phyloP scores from a whole-genome alignment of 192 early-diverging fungal genomes.

The Coemansia sp. region DNA sequence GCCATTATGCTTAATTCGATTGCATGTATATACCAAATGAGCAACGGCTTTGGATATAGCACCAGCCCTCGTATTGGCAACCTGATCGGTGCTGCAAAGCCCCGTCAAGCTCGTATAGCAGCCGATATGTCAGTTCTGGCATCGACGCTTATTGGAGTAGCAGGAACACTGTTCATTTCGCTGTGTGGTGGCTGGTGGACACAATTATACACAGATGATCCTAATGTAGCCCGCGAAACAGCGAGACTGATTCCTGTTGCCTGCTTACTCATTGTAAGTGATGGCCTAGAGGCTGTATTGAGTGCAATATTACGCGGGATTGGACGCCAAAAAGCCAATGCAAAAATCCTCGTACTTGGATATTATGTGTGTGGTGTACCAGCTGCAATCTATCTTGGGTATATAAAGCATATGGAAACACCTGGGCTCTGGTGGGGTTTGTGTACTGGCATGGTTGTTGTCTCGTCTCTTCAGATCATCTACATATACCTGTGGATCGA shows the following conservation, averaged over 20 bases:
- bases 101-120: constrained; percentile 61
- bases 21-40: constrained; percentile 65
- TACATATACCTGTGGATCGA: constrained; percentile 1
- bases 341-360: constrained; percentile 27
- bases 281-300: constrained; percentile 56
- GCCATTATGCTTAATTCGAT: constrained; percentile 58
- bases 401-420: neutral
- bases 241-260: constrained; percentile 16
- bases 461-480: neutral
- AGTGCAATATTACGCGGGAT: constrained; percentile 37
- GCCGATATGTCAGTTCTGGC: constrained; percentile 53
- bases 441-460: neutral
- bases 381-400: constrained; percentile 40
- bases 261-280: constrained; percentile 11
- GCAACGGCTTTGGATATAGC: constrained; percentile 72
- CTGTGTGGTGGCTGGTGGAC: constrained; percentile 59
- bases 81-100: constrained; percentile 55
- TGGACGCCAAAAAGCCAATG: neutral
- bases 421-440: neutral
- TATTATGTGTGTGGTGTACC: constrained; percentile 49
- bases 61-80: constrained; percentile 77
- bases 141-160: constrained; percentile 47
- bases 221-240: constrained; percentile 11
- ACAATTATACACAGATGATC: constrained; percentile 45
- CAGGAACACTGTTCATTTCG: constrained; percentile 56